Evolutionary conservation across 176 grass and related monocot genomes (phyloP).

Genomic region (Hordeum marinum): DNA sequence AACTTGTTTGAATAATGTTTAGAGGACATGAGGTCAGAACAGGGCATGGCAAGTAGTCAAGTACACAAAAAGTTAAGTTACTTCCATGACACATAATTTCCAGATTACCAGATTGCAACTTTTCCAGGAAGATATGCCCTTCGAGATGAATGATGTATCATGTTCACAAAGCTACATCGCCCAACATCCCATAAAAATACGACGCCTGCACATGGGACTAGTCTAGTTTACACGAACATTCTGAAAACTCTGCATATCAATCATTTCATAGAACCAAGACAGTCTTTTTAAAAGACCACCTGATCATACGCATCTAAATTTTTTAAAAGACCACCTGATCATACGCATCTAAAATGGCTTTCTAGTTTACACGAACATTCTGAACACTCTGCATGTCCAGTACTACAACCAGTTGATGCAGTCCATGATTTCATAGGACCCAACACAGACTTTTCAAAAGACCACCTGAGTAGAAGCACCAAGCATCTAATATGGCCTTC

Average conservation of each 20-base stretch:
- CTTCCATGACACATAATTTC: conserved; percentile 17
- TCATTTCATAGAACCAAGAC: background rate
- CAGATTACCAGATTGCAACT: background rate
- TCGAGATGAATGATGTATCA: background rate
- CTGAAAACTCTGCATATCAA: background rate
- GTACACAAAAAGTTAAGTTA: background rate
- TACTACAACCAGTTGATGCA: too few relatives aligned
- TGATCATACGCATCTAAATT: too few relatives aligned
- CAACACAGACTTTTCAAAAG: background rate
- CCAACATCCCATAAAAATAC: background rate
- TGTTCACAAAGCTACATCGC: background rate
- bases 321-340: too few relatives aligned
- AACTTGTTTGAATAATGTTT: conserved; percentile 3
- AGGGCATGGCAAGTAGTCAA: background rate
- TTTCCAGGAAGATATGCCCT: background rate
- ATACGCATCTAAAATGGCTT: too few relatives aligned
- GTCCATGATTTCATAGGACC: conserved; percentile 1
- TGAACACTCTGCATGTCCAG: background rate
- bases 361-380: background rate
- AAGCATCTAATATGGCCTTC: background rate
- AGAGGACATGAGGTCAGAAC: conserved; percentile 1
- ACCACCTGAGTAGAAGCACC: background rate
- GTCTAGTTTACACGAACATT: background rate
- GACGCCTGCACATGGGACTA: background rate
- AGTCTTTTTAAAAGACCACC: too few relatives aligned